Conservation (phyloP, 805 yeast genomes). For the Candida odintsovae region DNA sequence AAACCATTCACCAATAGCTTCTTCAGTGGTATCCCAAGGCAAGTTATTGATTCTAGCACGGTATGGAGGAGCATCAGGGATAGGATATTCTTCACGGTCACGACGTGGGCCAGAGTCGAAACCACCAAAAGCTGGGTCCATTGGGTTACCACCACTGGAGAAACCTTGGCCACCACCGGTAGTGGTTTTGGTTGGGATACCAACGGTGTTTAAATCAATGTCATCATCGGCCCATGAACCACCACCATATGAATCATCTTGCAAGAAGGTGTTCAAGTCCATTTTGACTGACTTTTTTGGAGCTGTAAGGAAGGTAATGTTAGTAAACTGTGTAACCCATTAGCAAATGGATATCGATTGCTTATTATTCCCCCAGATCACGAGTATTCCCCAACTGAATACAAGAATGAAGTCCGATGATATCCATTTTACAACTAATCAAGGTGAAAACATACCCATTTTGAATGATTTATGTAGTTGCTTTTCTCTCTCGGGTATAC, state of each 20-base stretch:
- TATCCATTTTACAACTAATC: neutral
- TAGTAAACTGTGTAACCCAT: neutral
- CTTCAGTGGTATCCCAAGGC: conserved; percentile 76
- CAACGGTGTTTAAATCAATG: conserved; percentile 62
- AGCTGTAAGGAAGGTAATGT: conserved; percentile 31
- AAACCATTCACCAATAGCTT: conserved; percentile 53
- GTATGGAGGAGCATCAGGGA: conserved; percentile 90
- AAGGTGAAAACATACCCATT: conserved; percentile 1
- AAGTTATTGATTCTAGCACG: conserved; percentile 85
- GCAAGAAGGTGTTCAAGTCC: conserved; percentile 83
- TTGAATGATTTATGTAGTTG: neutral
- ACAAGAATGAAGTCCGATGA: neutral
- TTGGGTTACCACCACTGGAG: conserved; percentile 27
- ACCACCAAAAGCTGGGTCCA: conserved; percentile 35
- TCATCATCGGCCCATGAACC: conserved; percentile 86
- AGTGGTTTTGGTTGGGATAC: conserved; percentile 37
- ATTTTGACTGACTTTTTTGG: conserved; percentile 65
- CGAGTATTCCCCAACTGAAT: neutral
- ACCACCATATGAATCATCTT: conserved; percentile 66
- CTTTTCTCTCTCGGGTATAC: neutral
- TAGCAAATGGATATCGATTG: neutral
- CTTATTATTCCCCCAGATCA: neutral
- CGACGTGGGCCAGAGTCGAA: conserved; percentile 30
- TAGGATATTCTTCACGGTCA: conserved; percentile 66
- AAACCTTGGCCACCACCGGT: conserved; percentile 21